phyloP scores from a whole-genome alignment of 176 grass and related monocot genomes.

The Triticum urartu region DNA sequence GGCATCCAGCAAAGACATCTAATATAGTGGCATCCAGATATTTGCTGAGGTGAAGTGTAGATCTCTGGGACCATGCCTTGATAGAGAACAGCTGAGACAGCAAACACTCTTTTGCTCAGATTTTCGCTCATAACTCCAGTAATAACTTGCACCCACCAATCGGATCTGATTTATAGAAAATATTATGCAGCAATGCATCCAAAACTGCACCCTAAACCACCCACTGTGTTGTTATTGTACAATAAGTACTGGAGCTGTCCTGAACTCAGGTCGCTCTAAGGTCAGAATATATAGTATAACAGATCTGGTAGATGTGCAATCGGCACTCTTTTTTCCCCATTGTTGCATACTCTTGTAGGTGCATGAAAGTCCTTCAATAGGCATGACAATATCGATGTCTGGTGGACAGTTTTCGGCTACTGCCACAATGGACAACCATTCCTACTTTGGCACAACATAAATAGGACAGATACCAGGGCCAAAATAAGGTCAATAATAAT shows the following conservation, averaged over 20 bases:
- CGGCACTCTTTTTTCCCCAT: not conserved
- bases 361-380: constrained; percentile 2
- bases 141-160: constrained; percentile 27
- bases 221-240: constrained; percentile 10
- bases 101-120: not conserved
- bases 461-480: not conserved
- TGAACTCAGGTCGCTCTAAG: not conserved
- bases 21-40: not conserved
- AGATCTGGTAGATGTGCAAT: not conserved
- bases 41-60: constrained; percentile 1
- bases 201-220: not conserved
- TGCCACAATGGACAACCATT: constrained; percentile 10
- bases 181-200: not conserved
- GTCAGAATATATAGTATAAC: not conserved
- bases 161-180: constrained; percentile 10
- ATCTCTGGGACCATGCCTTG: constrained; percentile 15
- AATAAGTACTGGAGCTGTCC: constrained; percentile 1
- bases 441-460: constrained; percentile 14
- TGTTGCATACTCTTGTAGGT: not conserved
- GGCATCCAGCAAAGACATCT: constrained; percentile 19
- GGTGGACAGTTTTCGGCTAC: not conserved
- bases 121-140: constrained; percentile 13
- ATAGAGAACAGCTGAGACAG: constrained; percentile 14
- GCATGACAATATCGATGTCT: constrained; percentile 9
- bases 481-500: constrained; percentile 6